Base-by-base conservation (phyloP, 1,139 yeast genomes). In the Wickerhamiella pararugosa region DNA sequence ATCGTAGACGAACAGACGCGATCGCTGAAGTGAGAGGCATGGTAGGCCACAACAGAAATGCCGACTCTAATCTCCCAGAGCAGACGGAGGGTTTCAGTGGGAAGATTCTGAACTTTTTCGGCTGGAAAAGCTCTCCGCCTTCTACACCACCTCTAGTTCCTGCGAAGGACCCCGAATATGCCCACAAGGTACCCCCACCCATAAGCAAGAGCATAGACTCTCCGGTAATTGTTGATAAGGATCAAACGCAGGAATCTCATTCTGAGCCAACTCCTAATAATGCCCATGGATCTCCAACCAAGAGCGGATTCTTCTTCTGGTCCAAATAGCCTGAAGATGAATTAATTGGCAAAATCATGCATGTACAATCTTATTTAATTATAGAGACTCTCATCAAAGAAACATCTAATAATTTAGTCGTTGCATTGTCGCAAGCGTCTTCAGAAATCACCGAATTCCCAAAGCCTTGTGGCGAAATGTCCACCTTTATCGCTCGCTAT, bases 401-500 rank as follows among this genome's bases (percentile, higher is more conserved):
- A 28, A 32, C 6, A 21, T 32, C 7, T 9, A 7, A 7, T 6
- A 7, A 9, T 6, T 7, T 10, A 9, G 25, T 11, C 3, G 3
- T 15, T 7, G 7, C 11, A 10, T 34, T 5, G 26, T 2, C 7
- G n/a, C n/a, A n/a, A 15, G 5, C 29, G 15, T 29, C 15, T 6
- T 5, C 6, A 5, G 9, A 10, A 21, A n/a, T n/a, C 31, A 6
- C 29, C 31, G 10, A 50, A 39, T n/a, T 34, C 34, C 54, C 54
- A 51, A 5, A 39, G 32, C 21, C 49, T 48, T 1, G 44, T 25
- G 10, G 44, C 45, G 6, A 39, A 34, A 31, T 33, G 41, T 28
- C 49, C 49, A 11, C 50, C 49, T 9, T 27, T 34, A 7, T 34
- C 40, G 1, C 52, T 51, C 4, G 53, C 51, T 21, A 51, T 40